Base-by-base conservation (phyloP, 2,329 filamentous ascomycete genomes). In the Aspergillus fischeri region DNA sequence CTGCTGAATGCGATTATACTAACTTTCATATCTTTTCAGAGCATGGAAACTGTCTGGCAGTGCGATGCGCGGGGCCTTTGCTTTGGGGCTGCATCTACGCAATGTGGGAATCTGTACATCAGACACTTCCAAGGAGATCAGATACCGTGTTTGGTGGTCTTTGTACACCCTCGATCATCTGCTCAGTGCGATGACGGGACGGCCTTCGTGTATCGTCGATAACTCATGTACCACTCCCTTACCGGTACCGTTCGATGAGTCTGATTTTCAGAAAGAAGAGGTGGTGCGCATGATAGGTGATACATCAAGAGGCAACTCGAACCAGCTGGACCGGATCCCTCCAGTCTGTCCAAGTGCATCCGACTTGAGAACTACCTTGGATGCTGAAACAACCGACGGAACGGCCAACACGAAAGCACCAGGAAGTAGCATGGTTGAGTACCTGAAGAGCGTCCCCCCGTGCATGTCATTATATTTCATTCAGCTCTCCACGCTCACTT, bases 141-240 rank as follows among this genome's bases (percentile, higher is more conserved):
- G 75, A 47, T 77, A 77, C 56, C 72, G 75, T 20, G 70, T 78
- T 21, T 79, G 77, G 77, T 78, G 76, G 73, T 73, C 76, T 25
- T 58, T 79, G 24, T 76, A 77, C 59, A 69, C 68, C 9, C 56
- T 78, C 20, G 77, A 79, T 53, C 73, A 76, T 54, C 70, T 74
- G 17, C 69, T 79, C 20, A 72, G 72, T 51, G 67, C 73, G 32
- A 74, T 78, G 64, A 78, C 76, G 1, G 77, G 77, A n/a, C 71
- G 77, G 45, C 75, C 76, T 17, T 75, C 74, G 17, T 77, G 70
- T 61, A 72, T 79, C 27, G 60, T 68, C n/a, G 74, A 78, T 51
- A 68, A 69, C 21, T 68, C 73, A 38, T 77, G 73, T 62, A 77
- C 73, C 24, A 75, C 74, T 5, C 74, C 76, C 25, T 63, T 79